A percentile compares a stretch with the other conserved stretches of the same genome.
Conservation (phyloP, 345 rosid genomes). For the Rubroshorea leprosula region DNA sequence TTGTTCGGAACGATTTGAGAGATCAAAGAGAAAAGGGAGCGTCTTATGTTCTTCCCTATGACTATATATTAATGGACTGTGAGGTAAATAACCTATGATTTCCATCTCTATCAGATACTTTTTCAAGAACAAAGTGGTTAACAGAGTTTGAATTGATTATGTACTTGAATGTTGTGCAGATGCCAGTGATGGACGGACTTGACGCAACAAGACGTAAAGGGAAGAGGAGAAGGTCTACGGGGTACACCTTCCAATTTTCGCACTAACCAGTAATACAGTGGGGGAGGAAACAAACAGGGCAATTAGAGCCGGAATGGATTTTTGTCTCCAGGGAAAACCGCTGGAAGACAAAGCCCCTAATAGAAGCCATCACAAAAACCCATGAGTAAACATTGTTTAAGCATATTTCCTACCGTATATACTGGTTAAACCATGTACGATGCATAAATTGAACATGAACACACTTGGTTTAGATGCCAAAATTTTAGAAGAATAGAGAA, state of each 20-base stretch:
- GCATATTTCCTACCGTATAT: no score
- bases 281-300: constrained; percentile 32
- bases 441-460: no score
- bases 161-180: constrained; percentile 27
- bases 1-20: constrained; percentile 29
- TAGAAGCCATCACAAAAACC: constrained; percentile 26
- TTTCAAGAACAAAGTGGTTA: background rate
- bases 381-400: no score
- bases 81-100: constrained; percentile 34
- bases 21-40: constrained; percentile 19
- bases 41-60: constrained; percentile 36
- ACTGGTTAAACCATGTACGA: no score
- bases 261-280: constrained; percentile 50
- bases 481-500: no score
- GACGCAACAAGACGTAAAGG: constrained; percentile 58
- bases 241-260: constrained; percentile 62
- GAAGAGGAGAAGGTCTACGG: constrained; percentile 40
- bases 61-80: constrained; percentile 80
- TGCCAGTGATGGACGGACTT: constrained; percentile 69
- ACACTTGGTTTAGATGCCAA: no score
- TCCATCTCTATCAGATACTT: background rate
- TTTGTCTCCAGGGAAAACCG: constrained; percentile 42
- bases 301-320: constrained; percentile 59
- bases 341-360: constrained; percentile 21
- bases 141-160: background rate